These are phyloP conservation scores for Teunomyces panamensis DNA, from an alignment of 805 yeast species.

Conservation along the genomic window DNA sequence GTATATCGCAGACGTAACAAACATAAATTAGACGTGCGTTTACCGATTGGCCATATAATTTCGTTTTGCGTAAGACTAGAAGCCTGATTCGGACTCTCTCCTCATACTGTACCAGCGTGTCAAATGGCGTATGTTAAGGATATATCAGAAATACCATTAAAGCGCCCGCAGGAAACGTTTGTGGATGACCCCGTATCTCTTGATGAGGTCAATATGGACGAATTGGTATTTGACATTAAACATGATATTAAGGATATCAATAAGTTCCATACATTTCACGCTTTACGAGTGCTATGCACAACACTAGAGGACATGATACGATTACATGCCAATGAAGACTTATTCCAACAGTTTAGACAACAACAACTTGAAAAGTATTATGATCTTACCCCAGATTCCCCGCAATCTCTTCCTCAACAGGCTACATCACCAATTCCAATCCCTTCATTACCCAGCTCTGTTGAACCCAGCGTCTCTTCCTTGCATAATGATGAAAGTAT, in stretches of 20 bases:
- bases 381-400: constrained; percentile 2
- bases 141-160: constrained; percentile 34
- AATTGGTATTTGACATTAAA: constrained; percentile 32
- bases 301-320: constrained; percentile 32
- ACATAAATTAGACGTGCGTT: neutral
- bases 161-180: constrained; percentile 37
- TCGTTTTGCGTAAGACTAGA: no score
- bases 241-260: constrained; percentile 31
- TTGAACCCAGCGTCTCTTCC: neutral
- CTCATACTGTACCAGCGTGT: no score
- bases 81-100: no score
- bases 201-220: constrained; percentile 32
- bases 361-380: constrained; percentile 21
- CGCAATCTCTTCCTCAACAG: neutral
- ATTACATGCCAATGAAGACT: constrained; percentile 23
- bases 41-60: neutral
- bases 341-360: constrained; percentile 22
- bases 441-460: neutral
- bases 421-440: neutral
- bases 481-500: neutral
- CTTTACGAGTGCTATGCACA: constrained; percentile 27
- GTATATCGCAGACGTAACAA: neutral
- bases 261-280: constrained; percentile 33
- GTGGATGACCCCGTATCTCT: constrained; percentile 36
- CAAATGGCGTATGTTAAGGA: constrained; percentile 5